Evolutionary conservation across 371 early-diverging fungal genomes (phyloP), one percentile per base, ranked within the genome.

Genomic region (Mucor piriformis): DNA sequence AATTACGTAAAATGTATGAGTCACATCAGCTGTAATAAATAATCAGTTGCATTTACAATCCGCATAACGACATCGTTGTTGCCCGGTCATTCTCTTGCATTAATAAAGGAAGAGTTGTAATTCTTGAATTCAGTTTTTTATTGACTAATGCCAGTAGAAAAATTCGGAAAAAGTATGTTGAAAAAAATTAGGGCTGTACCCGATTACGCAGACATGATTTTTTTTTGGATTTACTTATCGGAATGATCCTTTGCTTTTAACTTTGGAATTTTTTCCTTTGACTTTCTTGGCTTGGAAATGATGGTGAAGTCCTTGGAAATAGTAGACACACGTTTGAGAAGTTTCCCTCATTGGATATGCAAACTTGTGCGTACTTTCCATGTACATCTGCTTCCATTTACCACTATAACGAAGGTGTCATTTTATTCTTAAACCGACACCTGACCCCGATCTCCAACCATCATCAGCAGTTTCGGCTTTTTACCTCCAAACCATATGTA

Each of bases 321-420:
- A 54, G 20, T 40, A 54, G 11, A 54, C 29, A 43, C 40, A 54
- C 5, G 43, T 29, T 25, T 54, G 54, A 6, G 56, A 47, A 12
- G 46, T 56, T 23, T 23, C 47, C 2, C 23, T 56, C 16, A 23
- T 56, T 47, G n/a, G 56, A 47, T n/a, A 56, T 56, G 16, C 56
- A 47, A 10, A 47, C 56, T 3, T 16, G 25, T 18, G 47, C 47
- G n/a, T 12, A 23, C 23, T n/a, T 7, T n/a, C n/a, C 34, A 54
- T 44, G 32, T 13, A 43, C 43, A 6, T 43, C 16, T 44, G 43
- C n/a, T 54, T 44, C 43, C 54, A 54, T 29, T 27, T 43, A 20
- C 44, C 53, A 25, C 53, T 11, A 25, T 24, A 52, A 8, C 44
- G 13, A 7, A 6, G 16, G 29, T 43, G 20, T 3, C 20, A 15